phyloP scores from a whole-genome alignment of 2,329 filamentous ascomycete genomes.

The Scopulariopsis brevicaulis region DNA sequence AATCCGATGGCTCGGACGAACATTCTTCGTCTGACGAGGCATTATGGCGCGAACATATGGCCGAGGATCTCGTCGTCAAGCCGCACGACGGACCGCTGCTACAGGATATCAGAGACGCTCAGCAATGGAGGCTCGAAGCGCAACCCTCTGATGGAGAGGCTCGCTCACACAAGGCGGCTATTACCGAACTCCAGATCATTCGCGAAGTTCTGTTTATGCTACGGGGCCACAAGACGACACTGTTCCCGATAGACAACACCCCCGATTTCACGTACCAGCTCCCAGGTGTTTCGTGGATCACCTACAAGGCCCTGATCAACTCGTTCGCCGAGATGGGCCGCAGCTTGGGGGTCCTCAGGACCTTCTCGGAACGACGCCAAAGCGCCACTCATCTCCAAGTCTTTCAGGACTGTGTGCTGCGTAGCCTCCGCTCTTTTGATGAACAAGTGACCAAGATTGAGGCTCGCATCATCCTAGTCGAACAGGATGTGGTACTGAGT shows the following conservation, averaged over 20 bases:
- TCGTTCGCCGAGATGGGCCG: constrained; percentile 35
- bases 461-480: constrained; percentile 41
- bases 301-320: constrained; percentile 33
- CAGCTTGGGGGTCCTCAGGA: constrained; percentile 31
- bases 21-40: constrained; percentile 8
- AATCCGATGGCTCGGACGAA: constrained; percentile 23
- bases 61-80: constrained; percentile 21
- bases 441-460: constrained; percentile 47
- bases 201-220: constrained; percentile 82
- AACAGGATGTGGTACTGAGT: constrained; percentile 49
- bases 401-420: constrained; percentile 53
- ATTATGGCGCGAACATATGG: constrained; percentile 3
- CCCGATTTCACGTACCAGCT: constrained; percentile 32
- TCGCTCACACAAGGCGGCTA: constrained; percentile 24
- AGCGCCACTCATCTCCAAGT: constrained; percentile 54
- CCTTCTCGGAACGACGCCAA: constrained; percentile 30
- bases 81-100: constrained; percentile 19
- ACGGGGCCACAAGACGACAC: constrained; percentile 59
- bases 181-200: constrained; percentile 63
- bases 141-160: constrained; percentile 21
- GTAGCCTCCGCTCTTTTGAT: constrained; percentile 48
- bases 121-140: constrained; percentile 21
- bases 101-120: constrained; percentile 17
- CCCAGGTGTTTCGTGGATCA: constrained; percentile 34
- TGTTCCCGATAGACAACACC: constrained; percentile 43